Conservation (phyloP, 2,329 filamentous ascomycete genomes). For the Talaromyces sp. region DNA sequence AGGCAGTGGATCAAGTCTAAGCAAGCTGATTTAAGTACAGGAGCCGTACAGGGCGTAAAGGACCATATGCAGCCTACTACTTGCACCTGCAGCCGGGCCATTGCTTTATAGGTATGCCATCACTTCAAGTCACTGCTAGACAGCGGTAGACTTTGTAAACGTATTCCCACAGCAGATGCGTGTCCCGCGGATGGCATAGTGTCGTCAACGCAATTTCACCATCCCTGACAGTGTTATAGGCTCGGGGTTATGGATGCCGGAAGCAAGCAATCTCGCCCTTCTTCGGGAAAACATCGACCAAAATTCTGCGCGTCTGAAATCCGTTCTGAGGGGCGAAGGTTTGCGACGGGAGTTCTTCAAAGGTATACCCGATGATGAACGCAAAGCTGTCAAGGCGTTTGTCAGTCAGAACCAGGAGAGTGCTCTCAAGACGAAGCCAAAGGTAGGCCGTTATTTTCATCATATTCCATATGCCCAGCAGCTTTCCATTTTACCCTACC, state of each 20-base stretch:
- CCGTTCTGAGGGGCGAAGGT: slow-evolving; percentile 56
- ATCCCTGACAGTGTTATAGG: slow-evolving; percentile 39
- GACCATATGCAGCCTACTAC: slow-evolving; percentile 84
- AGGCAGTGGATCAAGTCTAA: slow-evolving; percentile 8
- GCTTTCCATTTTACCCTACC: neutral
- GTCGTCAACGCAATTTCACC: neutral
- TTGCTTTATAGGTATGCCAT: slow-evolving; percentile 64
- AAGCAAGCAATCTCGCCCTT: slow-evolving; percentile 59
- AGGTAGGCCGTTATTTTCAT: slow-evolving; percentile 51
- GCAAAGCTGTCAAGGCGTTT: slow-evolving; percentile 66
- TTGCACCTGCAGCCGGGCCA: slow-evolving; percentile 70
- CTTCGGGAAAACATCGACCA: slow-evolving; percentile 73
- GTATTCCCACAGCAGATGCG: neutral
- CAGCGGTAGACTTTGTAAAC: neutral
- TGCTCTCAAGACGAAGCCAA: slow-evolving; percentile 80
- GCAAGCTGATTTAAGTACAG: slow-evolving; percentile 30
- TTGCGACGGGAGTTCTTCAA: slow-evolving; percentile 65
- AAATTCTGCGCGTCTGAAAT: slow-evolving; percentile 65
- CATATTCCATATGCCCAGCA: slow-evolving; percentile 11
- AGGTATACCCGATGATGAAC: slow-evolving; percentile 50
- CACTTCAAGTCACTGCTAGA: neutral
- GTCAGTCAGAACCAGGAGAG: slow-evolving; percentile 63
- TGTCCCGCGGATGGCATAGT: neutral
- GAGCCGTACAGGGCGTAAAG: slow-evolving; percentile 82
- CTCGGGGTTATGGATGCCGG: slow-evolving; percentile 78